phyloP scores from a whole-genome alignment of 2,329 filamentous ascomycete species.

The Seiridium cupressi region DNA sequence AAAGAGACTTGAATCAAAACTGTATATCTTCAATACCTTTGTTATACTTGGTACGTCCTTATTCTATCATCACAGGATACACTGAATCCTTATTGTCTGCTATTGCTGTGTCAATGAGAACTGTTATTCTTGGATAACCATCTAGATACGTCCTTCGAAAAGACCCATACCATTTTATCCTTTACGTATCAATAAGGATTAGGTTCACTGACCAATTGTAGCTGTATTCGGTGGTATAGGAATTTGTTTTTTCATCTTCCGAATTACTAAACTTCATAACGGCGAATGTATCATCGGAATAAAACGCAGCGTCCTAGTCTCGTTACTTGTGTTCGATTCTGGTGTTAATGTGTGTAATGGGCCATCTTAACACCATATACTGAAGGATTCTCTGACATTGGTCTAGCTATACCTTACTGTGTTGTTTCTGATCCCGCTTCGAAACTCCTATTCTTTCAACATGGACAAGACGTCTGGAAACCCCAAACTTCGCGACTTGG shows the following conservation, averaged over 20 bases:
- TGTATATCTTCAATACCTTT: conserved; percentile 61
- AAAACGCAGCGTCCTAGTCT: conserved; percentile 55
- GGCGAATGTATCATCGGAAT: conserved; percentile 63
- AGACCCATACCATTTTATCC: conserved; percentile 44
- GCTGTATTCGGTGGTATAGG: conserved; percentile 44
- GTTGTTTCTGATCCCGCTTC: conserved; percentile 60
- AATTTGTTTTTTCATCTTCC: conserved; percentile 59
- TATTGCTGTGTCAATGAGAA: no score
- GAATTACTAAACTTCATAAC: conserved; percentile 53
- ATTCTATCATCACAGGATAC: no score
- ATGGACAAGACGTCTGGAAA: not conserved
- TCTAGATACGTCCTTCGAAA: conserved; percentile 54
- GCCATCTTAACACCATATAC: conserved; percentile 20
- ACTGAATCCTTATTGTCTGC: no score
- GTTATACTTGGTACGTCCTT: conserved; percentile 46
- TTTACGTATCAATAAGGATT: no score
- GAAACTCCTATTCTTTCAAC: conserved; percentile 14
- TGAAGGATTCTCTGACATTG: not conserved
- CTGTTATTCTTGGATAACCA: no score
- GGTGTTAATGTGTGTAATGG: conserved; percentile 56
- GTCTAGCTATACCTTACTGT: conserved; percentile 55
- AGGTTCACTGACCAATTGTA: conserved; percentile 34
- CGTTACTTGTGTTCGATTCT: conserved; percentile 60
- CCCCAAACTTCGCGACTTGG: not conserved
- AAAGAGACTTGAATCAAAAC: conserved; percentile 49